phyloP scores from a whole-genome alignment of 495 filamentous ascomycete genomes.

The Neurospora sp. region DNA sequence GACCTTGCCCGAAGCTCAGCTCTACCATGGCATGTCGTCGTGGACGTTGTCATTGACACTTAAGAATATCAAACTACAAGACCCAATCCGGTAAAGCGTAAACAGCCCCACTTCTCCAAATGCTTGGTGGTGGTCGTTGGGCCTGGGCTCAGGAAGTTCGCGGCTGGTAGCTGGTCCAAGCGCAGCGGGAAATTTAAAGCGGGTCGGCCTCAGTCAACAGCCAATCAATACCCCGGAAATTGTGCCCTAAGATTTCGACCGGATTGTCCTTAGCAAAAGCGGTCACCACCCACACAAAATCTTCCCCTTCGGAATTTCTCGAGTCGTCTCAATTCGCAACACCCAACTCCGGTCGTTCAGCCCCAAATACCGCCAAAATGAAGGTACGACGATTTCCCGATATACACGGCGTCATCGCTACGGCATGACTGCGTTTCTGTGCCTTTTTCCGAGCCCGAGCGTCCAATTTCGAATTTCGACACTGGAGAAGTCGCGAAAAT shows the following conservation, averaged over 20 bases:
- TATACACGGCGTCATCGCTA: background rate
- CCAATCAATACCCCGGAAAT: conserved; percentile 17
- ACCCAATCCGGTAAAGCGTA: background rate
- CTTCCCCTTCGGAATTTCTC: conserved; percentile 18
- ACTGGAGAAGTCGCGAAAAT: background rate
- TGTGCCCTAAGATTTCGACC: conserved; percentile 22
- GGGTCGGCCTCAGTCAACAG: background rate
- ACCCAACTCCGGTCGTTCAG: conserved; percentile 23
- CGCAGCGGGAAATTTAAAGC: background rate
- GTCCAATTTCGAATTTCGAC: background rate
- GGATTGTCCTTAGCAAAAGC: conserved; percentile 1
- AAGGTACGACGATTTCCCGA: conserved; percentile 15
- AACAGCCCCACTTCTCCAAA: background rate
- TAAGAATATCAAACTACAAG: background rate
- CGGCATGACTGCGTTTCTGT: background rate
- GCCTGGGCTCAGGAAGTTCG: background rate
- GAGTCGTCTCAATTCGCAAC: conserved; percentile 16
- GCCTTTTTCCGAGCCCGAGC: background rate
- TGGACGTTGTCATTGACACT: background rate
- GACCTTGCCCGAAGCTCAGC: background rate
- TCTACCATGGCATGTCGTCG: background rate
- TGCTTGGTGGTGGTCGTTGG: background rate
- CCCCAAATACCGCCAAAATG: conserved; percentile 27
- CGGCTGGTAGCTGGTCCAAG: background rate
- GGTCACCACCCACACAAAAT: conserved; percentile 23